Evolutionary conservation across 176 grass and related monocot genomes (phyloP), one percentile per base, ranked within the genome.

Genomic region (Oryza australiensis): DNA sequence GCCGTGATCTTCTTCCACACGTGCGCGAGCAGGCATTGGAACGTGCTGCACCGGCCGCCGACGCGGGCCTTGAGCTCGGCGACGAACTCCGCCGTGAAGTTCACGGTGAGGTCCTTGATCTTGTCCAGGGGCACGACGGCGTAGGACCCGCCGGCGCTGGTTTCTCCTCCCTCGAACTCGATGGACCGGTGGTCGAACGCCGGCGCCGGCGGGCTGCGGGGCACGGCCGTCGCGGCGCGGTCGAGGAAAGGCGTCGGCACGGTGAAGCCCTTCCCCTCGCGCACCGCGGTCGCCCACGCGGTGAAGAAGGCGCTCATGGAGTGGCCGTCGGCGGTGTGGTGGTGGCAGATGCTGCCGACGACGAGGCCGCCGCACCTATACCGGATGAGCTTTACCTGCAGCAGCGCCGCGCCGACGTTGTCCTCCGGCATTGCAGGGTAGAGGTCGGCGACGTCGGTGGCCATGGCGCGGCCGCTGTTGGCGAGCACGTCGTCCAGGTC

Each of bases 1-100:
- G 38, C 66, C 1, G 88, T 90, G 18, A 86, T 49, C 83, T 68
- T 86, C 66, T 85, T 77, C 88, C 88, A 90, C 22, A 78, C 42
- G 73, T 90, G 67, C 2, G 78, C 79, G 2, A 83, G 48, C 13
- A 86, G 57, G 24, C 83, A 78, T 73, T 82, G 78, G n/a, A 90
- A 90, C 43, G 78, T 90, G 78, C 83, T 90, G 79, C 75, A 82
- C 5, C 76, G 75, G 2, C 12, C 12, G 11, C 43, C 75, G 1
- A 68, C 80, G 27, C 46, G 11, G 55, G 78, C n/a, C 12, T 62
- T 90, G 24, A 90, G 83, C 2, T 66, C 74, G 3, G 43, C 68
- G n/a, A 84, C 30, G 75, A 80, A 88, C 75, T 88, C 86, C 5
- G 60, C 24, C 0, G 62, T 12, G 71, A 83, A 83, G 14, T 83